Conservation (phyloP, 2,329 filamentous ascomycete species). For the Fusarium sp. region DNA sequence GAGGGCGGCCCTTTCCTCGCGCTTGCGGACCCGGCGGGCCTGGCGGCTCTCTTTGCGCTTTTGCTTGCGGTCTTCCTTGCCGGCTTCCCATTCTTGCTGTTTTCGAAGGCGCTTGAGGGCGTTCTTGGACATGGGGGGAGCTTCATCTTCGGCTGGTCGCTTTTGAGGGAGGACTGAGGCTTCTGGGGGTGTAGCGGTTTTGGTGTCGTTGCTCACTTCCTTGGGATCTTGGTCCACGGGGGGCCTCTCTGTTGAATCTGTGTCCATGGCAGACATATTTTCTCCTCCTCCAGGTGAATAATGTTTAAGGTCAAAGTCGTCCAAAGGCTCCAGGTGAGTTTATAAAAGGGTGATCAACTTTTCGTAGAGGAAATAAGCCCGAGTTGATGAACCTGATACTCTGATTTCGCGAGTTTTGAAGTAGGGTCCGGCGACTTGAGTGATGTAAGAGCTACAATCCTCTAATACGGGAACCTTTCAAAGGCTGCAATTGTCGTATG, state of each 20-base stretch:
- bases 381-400: not conserved
- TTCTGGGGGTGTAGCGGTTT: slow-evolving; percentile 1
- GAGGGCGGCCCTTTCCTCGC: slow-evolving; percentile 58
- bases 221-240: not conserved
- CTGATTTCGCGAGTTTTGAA: not conserved
- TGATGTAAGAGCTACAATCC: not conserved
- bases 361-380: not conserved
- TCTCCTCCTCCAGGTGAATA: not conserved
- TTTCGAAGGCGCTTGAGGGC: slow-evolving; percentile 80
- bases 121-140: slow-evolving; percentile 74
- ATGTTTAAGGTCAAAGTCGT: not conserved
- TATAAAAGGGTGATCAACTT: not conserved
- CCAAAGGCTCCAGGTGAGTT: not conserved
- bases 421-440: not conserved
- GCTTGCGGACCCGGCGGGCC: slow-evolving; percentile 57
- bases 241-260: not conserved
- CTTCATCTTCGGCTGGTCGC: slow-evolving; percentile 15
- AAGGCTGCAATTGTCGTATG: not conserved
- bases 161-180: slow-evolving; percentile 6
- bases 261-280: not conserved
- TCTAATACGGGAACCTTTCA: slow-evolving; percentile 12
- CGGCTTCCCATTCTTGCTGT: slow-evolving; percentile 77
- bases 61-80: slow-evolving; percentile 64
- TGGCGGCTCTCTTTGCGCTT: slow-evolving; percentile 64
- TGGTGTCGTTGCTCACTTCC: not conserved